Base-by-base conservation (phyloP, 176 grass and related monocot species). In the Musa troglodytarum region DNA sequence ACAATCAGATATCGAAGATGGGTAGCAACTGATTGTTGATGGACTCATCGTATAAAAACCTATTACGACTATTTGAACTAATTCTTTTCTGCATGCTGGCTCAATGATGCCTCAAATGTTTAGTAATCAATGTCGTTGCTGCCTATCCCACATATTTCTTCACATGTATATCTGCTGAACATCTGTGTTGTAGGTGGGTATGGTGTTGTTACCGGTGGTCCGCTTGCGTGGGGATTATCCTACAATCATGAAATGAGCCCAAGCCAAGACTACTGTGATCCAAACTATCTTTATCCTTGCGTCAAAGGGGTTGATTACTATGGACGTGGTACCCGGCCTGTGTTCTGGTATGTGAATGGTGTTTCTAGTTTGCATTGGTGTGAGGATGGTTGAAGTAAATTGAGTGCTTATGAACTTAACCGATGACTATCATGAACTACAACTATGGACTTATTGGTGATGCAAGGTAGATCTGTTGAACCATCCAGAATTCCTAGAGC, bases 401-500 rank as follows among this genome's bases (percentile, higher is more conserved):
- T 29, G 63, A 26, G 79, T 65, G 72, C 75, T 61, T n/a, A 61
- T n/a, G 57, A 7, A 61, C n/a, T n/a, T 61, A 61, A 61, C 0
- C 57, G n/a, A 59, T 59, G 2, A 19, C 15, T 67, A 70, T 76
- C 83, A 96, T 89, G 89, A 92, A 92, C 70, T 82, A 75, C 82
- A 90, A 96, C 72, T 96, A 96, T 11, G 92, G 83, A 67, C 72
- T 87, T 2, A 15, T 96, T 22, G 92, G 89, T 57, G 74, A 86
- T 34, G 87, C 83, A 88, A 92, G 55, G 65, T 87, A 59, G 82
- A 92, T 89, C 83, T 96, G 56, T 82, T 96, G 81, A 69, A 90
- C 73, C 92, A 92, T 82, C 92, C 92, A 17, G 92, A 96, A 59
- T 86, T 89, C 88, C 50, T 96, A 43, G 92, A 92, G 72, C 85